phyloP scores from a whole-genome alignment of 352 stramenopile genomes.

The Phytophthora cryptogea region DNA sequence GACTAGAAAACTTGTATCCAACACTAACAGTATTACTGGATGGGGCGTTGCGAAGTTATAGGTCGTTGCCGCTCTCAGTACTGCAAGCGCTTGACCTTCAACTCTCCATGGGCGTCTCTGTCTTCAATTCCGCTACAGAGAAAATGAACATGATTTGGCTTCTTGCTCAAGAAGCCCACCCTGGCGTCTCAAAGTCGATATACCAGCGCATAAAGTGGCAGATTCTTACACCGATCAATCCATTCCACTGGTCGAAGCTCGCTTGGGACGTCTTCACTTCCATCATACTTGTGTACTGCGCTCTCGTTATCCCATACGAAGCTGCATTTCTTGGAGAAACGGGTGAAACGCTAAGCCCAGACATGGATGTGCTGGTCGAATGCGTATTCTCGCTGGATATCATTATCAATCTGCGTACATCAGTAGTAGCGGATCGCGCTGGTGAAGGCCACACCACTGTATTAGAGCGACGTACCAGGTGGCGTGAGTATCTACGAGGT shows the following conservation, averaged over 20 bases:
- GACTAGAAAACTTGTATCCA: constrained; percentile 72
- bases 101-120: constrained; percentile 74
- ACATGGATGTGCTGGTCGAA: constrained; percentile 51
- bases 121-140: constrained; percentile 75
- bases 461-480: constrained; percentile 30
- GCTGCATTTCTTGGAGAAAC: constrained; percentile 54
- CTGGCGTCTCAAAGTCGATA: constrained; percentile 1
- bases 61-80: constrained; percentile 58
- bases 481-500: constrained; percentile 53
- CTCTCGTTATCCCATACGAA: constrained; percentile 66
- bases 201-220: constrained; percentile 37
- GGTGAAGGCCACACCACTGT: constrained; percentile 45
- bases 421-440: constrained; percentile 36
- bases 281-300: constrained; percentile 54
- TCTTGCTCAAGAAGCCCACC: constrained; percentile 41
- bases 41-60: constrained; percentile 62
- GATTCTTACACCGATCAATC: constrained; percentile 46
- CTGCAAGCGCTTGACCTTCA: constrained; percentile 69
- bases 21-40: constrained; percentile 71
- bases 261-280: constrained; percentile 59
- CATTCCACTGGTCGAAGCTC: constrained; percentile 51
- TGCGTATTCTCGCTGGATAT: constrained; percentile 61
- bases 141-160: constrained; percentile 74
- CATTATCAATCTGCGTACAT: constrained; percentile 58
- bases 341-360: constrained; percentile 21